Base-by-base conservation (phyloP, 352 stramenopile genomes). In the Globisporangium heterothallicum region DNA sequence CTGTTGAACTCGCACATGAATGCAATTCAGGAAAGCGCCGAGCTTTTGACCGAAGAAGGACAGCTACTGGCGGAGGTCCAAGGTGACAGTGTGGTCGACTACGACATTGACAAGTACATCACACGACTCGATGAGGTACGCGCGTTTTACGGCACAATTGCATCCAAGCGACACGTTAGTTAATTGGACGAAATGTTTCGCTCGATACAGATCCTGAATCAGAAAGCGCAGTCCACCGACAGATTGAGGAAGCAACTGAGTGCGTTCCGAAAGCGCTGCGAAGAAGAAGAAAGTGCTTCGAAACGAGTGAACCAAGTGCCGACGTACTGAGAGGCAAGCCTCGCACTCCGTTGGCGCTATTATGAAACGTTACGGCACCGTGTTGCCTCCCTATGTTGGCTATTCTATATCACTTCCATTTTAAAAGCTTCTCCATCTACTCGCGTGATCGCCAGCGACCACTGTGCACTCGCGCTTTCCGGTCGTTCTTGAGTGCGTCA, bases 1-100 rank as follows among this genome's bases (percentile, higher is more conserved):
- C 64, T 99, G 29, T 67, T 99, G 38, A 98, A 98, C 49, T 66
- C 90, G 16, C 96, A 99, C 74, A 99, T 99, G 94, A 94, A 74
- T 38, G 86, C 90, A 27, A 98, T 98, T 56, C 89, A 98, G 75
- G 92, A 98, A 69, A 98, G 96, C 56, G 96, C 96, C 0, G 92
- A 99, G 64, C 75, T 99, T 18, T 66, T 99, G 12, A 98, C 94
- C 1, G 89, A 98, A 56, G 96, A 99, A 86, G 94, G 95, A 9
- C 70, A 78, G 19, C 63, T 97, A 47, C 59, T 96, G 10, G 80
- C 84, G 41, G 70, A 87, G 16, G 89, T 96, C 51, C 84, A 93
- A 64, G 86, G 84, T 19, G 91, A 98, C 29, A 69, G 55, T 44
- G 83, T 94, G 12, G 69, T 85, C 8, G 91, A 98, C 58, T 96